Evolutionary conservation across 768 basidiomycete genomes (phyloP).

Genomic region (Naematelia aurantialba): DNA sequence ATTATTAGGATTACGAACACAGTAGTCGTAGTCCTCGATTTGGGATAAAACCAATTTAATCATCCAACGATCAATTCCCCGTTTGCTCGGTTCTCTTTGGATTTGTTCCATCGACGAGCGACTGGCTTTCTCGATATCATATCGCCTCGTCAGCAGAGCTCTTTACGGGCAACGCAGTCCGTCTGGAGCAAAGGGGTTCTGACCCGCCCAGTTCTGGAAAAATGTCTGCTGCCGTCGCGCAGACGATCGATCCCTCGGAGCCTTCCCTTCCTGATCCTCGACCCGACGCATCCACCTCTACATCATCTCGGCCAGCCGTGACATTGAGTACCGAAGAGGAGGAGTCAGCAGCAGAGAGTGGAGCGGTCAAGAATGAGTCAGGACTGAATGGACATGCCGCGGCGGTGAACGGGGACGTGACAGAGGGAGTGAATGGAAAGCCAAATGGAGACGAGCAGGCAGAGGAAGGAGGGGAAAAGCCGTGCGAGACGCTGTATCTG

Average conservation of each 20-base stretch:
- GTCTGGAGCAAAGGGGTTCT: neutral
- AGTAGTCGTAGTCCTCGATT: too few species aligned
- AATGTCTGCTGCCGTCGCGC: neutral
- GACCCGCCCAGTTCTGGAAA: neutral
- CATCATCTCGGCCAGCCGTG: neutral
- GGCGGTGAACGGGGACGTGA: constrained; percentile 2
- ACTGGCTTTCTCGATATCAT: too few species aligned
- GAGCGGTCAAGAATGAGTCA: neutral
- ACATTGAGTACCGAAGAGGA: constrained; percentile 16
- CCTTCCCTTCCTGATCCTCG: neutral
- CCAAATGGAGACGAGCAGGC: constrained; percentile 11
- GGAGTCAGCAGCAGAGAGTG: constrained; percentile 15
- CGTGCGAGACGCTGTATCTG: constrained; percentile 86
- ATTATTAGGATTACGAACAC: too few species aligned
- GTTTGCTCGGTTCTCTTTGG: too few species aligned
- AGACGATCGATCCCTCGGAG: neutral
- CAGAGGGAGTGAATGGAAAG: constrained; percentile 11
- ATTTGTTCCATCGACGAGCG: too few species aligned
- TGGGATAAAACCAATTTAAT: neutral
- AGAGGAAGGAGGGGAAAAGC: constrained; percentile 36
- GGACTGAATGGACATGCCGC: constrained; percentile 6
- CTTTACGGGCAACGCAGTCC: too few species aligned
- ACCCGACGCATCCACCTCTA: neutral
- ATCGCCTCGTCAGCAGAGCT: too few species aligned
- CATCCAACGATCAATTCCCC: too few species aligned